Evolutionary conservation across 441 rosid species (phyloP).

Genomic region (Pelargonium myrrhifolium): DNA sequence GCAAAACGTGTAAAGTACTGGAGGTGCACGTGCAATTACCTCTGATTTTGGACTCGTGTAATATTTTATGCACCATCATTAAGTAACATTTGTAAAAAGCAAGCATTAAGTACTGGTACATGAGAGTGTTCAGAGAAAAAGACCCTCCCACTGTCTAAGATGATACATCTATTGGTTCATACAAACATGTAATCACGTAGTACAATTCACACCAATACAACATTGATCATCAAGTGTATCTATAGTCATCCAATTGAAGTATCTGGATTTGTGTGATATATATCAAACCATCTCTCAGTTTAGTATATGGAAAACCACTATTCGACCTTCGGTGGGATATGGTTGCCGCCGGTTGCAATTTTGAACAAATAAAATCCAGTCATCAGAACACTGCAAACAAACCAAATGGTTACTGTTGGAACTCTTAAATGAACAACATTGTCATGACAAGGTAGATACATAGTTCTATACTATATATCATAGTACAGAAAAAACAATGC

Average conservation of each 20-base stretch:
- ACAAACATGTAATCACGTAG: background rate
- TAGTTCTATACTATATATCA: background rate
- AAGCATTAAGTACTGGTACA: background rate
- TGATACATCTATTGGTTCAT: background rate
- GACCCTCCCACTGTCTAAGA: background rate
- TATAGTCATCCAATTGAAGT: conserved; percentile 1
- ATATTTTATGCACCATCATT: too few relatives aligned
- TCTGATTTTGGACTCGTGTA: too few relatives aligned
- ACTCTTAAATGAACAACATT: background rate
- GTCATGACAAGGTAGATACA: background rate
- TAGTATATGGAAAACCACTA: conserved; percentile 22
- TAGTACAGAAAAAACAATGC: background rate
- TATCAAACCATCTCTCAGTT: background rate
- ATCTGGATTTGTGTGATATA: conserved; percentile 15
- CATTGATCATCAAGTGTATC: background rate
- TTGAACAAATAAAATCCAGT: conserved; percentile 72
- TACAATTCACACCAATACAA: background rate
- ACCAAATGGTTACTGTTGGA: conserved; percentile 1
- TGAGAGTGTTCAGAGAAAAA: background rate
- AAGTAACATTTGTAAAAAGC: too few relatives aligned
- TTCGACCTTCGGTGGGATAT: conserved; percentile 62
- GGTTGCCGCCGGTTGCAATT: conserved; percentile 80
- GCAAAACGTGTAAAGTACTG: too few relatives aligned
- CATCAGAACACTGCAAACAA: conserved; percentile 75
- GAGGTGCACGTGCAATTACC: too few relatives aligned